Percentiles rank a stretch among this genome's conserved stretches.
phyloP scores from a whole-genome alignment of 164 flowering plant species.

The Platanus orientalis region DNA sequence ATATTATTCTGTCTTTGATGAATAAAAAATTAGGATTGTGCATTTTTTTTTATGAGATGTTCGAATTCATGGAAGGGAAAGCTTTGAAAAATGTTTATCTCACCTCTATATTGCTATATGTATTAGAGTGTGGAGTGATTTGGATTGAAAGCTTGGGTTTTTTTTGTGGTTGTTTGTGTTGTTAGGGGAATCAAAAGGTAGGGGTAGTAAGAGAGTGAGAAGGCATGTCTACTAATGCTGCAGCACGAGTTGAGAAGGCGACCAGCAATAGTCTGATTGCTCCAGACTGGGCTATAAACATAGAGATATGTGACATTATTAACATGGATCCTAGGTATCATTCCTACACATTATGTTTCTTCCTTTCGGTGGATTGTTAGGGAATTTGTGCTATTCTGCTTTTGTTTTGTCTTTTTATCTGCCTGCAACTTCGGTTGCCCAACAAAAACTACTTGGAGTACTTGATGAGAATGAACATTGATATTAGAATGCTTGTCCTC shows the following conservation, averaged over 20 bases:
- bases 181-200: conserved; percentile 5
- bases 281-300: conserved; percentile 81
- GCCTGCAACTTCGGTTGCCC: neutral
- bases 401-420: neutral
- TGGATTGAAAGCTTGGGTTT: neutral
- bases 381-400: neutral
- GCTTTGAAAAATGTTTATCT: neutral
- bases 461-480: neutral
- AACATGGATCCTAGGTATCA: conserved; percentile 71
- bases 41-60: too few relatives aligned
- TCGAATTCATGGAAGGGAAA: neutral
- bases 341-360: conserved; percentile 5
- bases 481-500: neutral
- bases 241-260: conserved; percentile 67
- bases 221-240: conserved; percentile 49
- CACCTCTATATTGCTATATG: neutral
- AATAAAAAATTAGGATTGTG: too few relatives aligned
- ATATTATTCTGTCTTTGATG: too few relatives aligned
- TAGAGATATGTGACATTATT: conserved; percentile 74
- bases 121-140: neutral
- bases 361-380: neutral
- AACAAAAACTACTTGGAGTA: neutral
- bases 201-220: neutral
- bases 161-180: conserved; percentile 1
- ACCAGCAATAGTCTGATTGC: conserved; percentile 71